These are phyloP conservation scores for Elsinoe arachidis DNA, from an alignment of 2,329 filamentous ascomycete species.

Conservation along the genomic window DNA sequence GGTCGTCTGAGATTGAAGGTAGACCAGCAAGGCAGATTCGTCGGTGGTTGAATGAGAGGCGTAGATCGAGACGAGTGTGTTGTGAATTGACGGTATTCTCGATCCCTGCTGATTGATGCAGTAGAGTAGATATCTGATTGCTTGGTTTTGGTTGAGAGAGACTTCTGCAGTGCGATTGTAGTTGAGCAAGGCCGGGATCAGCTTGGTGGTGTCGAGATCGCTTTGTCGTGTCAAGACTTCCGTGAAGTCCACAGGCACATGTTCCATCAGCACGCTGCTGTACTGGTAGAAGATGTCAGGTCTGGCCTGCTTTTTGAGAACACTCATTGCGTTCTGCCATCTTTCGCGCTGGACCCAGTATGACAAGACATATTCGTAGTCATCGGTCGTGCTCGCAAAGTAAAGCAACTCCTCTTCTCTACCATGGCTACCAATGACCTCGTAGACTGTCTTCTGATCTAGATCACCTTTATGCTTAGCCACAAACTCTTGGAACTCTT, in stretches of 20 bases:
- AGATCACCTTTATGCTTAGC: constrained; percentile 76
- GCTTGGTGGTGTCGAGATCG: constrained; percentile 72
- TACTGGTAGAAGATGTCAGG: constrained; percentile 93
- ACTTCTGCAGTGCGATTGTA: constrained; percentile 73
- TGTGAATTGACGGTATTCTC: constrained; percentile 80
- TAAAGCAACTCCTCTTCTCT: constrained; percentile 85
- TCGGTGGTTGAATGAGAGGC: constrained; percentile 76
- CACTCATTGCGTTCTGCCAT: constrained; percentile 77
- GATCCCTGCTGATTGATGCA: constrained; percentile 81
- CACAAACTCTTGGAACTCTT: constrained; percentile 83
- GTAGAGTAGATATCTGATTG: constrained; percentile 85
- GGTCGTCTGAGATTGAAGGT: constrained; percentile 76
- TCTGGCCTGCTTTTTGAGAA: constrained; percentile 87
- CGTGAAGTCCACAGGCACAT: constrained; percentile 76
- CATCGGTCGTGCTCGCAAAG: constrained; percentile 80
- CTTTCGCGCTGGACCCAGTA: constrained; percentile 97
- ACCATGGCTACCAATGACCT: constrained; percentile 91
- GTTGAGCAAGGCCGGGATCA: constrained; percentile 88
- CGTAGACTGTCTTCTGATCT: constrained; percentile 86
- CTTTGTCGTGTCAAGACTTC: constrained; percentile 90
- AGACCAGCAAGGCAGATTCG: constrained; percentile 75
- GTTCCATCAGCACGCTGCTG: constrained; percentile 90
- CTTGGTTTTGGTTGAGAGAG: constrained; percentile 67
- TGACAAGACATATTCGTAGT: constrained; percentile 88
- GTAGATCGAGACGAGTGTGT: constrained; percentile 93